Percentiles rank a stretch among this genome's conserved stretches.
Evolutionary conservation across 495 filamentous ascomycete species (phyloP).

Genomic region (Hypoxylon crocopeplum): DNA sequence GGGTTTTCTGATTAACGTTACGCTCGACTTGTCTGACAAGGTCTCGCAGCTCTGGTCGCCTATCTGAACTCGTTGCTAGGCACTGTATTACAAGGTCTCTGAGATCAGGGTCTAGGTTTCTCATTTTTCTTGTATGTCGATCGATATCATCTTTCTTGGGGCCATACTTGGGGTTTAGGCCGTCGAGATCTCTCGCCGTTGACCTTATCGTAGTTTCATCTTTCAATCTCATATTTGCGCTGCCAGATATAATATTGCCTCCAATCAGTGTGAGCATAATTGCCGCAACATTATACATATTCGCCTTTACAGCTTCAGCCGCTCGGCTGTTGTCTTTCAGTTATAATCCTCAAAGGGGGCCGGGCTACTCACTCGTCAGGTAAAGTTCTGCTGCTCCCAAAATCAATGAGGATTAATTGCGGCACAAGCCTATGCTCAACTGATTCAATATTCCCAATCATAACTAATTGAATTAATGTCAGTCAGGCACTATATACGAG

Average conservation of each 20-base stretch:
- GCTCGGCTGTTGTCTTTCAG: background rate
- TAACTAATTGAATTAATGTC: too few relatives aligned
- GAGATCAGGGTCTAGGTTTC: constrained; percentile 31
- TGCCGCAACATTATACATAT: constrained; percentile 12
- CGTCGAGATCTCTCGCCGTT: constrained; percentile 33
- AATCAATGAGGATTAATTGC: constrained; percentile 31
- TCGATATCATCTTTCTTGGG: background rate
- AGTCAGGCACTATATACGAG: too few relatives aligned
- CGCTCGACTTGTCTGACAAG: constrained; percentile 21
- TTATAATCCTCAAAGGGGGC: background rate
- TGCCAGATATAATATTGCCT: background rate
- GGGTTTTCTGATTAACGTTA: constrained; percentile 10
- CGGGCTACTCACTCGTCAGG: background rate
- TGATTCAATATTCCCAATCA: constrained; percentile 26
- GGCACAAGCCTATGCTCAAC: constrained; percentile 15
- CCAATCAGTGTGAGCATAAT: constrained; percentile 26
- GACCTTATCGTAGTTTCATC: constrained; percentile 1
- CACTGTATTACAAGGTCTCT: constrained; percentile 22
- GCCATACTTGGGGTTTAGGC: constrained; percentile 6
- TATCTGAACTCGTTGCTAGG: background rate
- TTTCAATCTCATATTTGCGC: constrained; percentile 21
- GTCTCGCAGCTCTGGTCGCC: constrained; percentile 22
- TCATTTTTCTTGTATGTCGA: constrained; percentile 6
- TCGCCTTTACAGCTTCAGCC: constrained; percentile 3
- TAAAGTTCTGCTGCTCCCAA: constrained; percentile 16